A percentile compares a stretch with the other conserved stretches of the same genome.
These are phyloP conservation scores for Entomortierella lignicola DNA, from an alignment of 192 early-diverging fungal species.

Conservation along the genomic window DNA sequence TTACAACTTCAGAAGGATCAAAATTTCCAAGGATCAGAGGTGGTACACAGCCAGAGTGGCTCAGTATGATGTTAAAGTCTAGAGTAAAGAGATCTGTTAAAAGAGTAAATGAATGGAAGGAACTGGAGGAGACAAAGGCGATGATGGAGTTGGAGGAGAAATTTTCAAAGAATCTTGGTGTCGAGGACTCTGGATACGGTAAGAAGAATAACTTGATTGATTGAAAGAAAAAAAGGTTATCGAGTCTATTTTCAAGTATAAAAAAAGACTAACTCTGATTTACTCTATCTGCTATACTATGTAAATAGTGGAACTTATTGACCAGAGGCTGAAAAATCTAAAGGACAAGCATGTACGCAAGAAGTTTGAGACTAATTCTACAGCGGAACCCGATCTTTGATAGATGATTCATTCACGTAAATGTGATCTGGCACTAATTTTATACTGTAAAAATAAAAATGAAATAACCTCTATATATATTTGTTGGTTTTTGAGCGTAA, in stretches of 20 bases:
- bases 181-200: constrained; percentile 54
- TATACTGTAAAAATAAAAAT: no score
- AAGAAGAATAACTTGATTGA: not conserved
- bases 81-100: constrained; percentile 45
- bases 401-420: not conserved
- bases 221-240: not conserved
- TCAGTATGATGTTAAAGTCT: constrained; percentile 64
- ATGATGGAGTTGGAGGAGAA: constrained; percentile 52
- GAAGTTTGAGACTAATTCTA: constrained; percentile 10
- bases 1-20: constrained; percentile 47
- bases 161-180: constrained; percentile 39
- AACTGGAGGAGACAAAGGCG: constrained; percentile 31
- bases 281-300: not conserved
- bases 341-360: not conserved
- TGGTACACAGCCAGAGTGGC: constrained; percentile 54
- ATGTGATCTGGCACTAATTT: no score
- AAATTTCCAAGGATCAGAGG: constrained; percentile 56
- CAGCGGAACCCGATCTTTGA: not conserved
- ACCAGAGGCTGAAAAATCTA: constrained; percentile 8
- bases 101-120: constrained; percentile 48
- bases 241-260: no score
- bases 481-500: no score
- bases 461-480: no score
- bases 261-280: not conserved
- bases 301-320: constrained; percentile 27